Evolutionary conservation across 495 filamentous ascomycete species (phyloP).

Genomic region (Penicillium salamii): DNA sequence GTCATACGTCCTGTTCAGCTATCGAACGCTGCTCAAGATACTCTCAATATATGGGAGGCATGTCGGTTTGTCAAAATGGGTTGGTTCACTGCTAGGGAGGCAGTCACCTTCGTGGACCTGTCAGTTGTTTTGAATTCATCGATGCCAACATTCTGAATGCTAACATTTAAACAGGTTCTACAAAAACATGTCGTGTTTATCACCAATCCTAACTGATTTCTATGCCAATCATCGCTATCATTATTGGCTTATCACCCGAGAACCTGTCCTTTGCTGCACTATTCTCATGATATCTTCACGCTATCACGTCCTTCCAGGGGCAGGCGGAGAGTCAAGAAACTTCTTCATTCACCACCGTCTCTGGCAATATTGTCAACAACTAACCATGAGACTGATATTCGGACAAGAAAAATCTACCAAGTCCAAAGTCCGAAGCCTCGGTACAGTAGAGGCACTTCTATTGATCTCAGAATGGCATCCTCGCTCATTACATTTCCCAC

Average conservation of each 20-base stretch:
- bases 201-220: conserved; percentile 51
- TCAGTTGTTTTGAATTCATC: conserved; percentile 31
- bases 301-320: conserved; percentile 50
- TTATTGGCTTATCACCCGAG: conserved; percentile 41
- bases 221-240: conserved; percentile 48
- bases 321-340: conserved; percentile 49
- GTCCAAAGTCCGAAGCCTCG: conserved; percentile 45
- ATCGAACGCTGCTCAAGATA: conserved; percentile 28
- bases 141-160: neutral
- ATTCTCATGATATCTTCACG: conserved; percentile 55
- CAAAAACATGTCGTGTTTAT: conserved; percentile 50
- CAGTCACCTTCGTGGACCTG: conserved; percentile 46
- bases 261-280: conserved; percentile 48
- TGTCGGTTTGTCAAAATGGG: conserved; percentile 54
- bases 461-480: conserved; percentile 58
- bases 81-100: conserved; percentile 52
- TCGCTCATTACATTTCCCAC: conserved; percentile 51
- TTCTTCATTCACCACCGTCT: conserved; percentile 55
- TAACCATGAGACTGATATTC: conserved; percentile 49
- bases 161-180: conserved; percentile 49
- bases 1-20: conserved; percentile 29
- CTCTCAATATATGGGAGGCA: conserved; percentile 46
- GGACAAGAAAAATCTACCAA: conserved; percentile 49
- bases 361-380: conserved; percentile 52
- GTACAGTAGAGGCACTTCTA: conserved; percentile 51